Percentiles rank a stretch among this genome's conserved stretches.
These are phyloP conservation scores for Trichosanthes truncata DNA, from an alignment of 306 rosid species.

Conservation along the genomic window DNA sequence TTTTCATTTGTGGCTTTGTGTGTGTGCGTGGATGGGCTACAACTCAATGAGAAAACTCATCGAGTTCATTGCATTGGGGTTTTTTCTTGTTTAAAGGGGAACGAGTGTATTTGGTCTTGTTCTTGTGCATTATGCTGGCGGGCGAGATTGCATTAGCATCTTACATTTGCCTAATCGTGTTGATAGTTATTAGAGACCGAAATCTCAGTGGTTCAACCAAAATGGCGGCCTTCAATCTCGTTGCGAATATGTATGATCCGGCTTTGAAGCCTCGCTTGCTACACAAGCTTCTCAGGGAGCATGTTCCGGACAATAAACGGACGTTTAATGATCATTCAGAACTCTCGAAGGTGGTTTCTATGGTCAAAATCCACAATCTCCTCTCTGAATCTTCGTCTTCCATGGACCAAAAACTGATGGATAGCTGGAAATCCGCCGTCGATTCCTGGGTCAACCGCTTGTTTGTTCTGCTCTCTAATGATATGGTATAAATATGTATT, in stretches of 20 bases:
- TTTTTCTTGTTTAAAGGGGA: not conserved
- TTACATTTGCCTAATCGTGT: not conserved
- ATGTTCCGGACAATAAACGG: constrained; percentile 34
- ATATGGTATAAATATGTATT: constrained; percentile 32
- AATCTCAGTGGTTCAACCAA: constrained; percentile 10
- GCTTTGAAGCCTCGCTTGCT: constrained; percentile 69
- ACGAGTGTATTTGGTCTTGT: not conserved
- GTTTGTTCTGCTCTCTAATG: constrained; percentile 30
- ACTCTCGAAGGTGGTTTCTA: constrained; percentile 36
- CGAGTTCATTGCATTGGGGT: not conserved
- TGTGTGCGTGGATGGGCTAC: not conserved
- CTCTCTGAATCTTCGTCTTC: constrained; percentile 40
- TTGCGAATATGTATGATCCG: constrained; percentile 51
- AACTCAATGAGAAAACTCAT: not conserved
- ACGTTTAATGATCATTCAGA: constrained; percentile 28
- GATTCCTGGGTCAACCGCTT: constrained; percentile 61
- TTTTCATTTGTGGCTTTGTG: not conserved
- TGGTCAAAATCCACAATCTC: constrained; percentile 46
- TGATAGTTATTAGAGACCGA: not conserved
- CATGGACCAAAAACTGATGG: constrained; percentile 23
- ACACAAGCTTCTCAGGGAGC: constrained; percentile 33
- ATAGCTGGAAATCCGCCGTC: constrained; percentile 56
- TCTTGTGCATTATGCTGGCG: not conserved
- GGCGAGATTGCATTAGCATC: not conserved
- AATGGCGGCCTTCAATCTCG: constrained; percentile 54